phyloP scores from a whole-genome alignment of 371 early-diverging fungal genomes.

The Catenaria anguillulae region DNA sequence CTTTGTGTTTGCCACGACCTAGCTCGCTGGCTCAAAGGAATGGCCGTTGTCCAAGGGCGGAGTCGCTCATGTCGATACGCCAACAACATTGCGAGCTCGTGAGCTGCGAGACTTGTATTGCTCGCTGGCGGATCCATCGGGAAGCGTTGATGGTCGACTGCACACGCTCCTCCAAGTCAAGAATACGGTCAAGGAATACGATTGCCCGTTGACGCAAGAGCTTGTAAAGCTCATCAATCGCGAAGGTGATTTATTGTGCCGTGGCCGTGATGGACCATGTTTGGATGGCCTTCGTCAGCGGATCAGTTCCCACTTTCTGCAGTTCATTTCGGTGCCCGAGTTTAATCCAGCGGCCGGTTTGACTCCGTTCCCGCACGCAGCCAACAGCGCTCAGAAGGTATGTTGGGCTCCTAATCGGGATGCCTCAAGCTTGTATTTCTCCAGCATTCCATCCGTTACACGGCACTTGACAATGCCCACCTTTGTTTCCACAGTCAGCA shows the following conservation, averaged over 20 bases:
- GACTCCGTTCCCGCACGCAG: background rate
- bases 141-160: conserved; percentile 34
- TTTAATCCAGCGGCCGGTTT: conserved; percentile 32
- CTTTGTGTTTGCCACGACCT: too few relatives aligned
- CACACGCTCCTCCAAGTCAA: conserved; percentile 35
- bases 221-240: conserved; percentile 36
- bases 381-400: background rate
- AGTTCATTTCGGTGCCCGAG: conserved; percentile 37
- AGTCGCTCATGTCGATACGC: conserved; percentile 25
- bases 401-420: too few relatives aligned
- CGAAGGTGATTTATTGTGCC: conserved; percentile 33
- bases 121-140: conserved; percentile 21
- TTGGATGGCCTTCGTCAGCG: conserved; percentile 34
- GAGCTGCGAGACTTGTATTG: conserved; percentile 34
- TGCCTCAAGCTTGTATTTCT: too few relatives aligned
- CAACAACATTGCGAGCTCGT: conserved; percentile 28
- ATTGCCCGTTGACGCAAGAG: conserved; percentile 31
- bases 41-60: conserved; percentile 18
- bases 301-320: conserved; percentile 27
- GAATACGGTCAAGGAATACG: conserved; percentile 39
- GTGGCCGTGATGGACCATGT: conserved; percentile 24
- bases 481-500: conserved; percentile 5
- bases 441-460: too few relatives aligned
- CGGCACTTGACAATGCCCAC: background rate
- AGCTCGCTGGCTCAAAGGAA: conserved; percentile 31